Conservation (phyloP, 2,329 filamentous ascomycete genomes). For the Colletotrichum sp. region DNA sequence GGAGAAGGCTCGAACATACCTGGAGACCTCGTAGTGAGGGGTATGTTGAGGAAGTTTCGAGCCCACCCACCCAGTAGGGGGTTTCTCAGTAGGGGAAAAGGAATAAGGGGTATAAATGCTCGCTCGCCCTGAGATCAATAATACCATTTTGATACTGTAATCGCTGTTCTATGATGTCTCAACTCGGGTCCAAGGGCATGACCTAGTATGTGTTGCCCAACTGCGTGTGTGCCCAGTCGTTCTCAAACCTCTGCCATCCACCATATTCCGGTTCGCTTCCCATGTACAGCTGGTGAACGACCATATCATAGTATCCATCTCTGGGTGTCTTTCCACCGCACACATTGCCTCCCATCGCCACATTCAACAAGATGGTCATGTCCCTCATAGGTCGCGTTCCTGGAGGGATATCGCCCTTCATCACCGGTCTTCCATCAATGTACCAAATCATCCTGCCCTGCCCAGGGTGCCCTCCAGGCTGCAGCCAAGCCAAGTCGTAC, state of each 20-base stretch:
- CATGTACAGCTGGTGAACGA: slow-evolving; percentile 57
- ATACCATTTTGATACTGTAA: not conserved
- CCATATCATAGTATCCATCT: slow-evolving; percentile 62
- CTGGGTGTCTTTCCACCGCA: slow-evolving; percentile 55
- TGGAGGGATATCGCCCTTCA: slow-evolving; percentile 58
- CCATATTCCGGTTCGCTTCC: slow-evolving; percentile 54
- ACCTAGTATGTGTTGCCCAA: slow-evolving; percentile 37
- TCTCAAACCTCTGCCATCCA: slow-evolving; percentile 59
- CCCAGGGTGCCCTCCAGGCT: slow-evolving; percentile 44
- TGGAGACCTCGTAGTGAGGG: not conserved
- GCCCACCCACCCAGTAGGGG: too few relatives aligned
- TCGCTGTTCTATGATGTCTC: not conserved
- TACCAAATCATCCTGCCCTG: slow-evolving; percentile 62
- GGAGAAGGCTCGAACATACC: not conserved
- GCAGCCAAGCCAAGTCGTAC: slow-evolving; percentile 63
- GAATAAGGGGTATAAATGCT: not conserved
- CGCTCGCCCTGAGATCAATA: not conserved
- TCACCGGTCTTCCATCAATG: slow-evolving; percentile 60
- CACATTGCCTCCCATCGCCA: slow-evolving; percentile 68
- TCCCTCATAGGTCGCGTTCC: slow-evolving; percentile 61
- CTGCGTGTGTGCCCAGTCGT: slow-evolving; percentile 47
- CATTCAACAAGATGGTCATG: slow-evolving; percentile 61
- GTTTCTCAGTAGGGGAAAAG: too few relatives aligned
- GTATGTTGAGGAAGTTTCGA: not conserved
- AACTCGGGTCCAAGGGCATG: not conserved